Conservation (phyloP, 1,284 basidiomycete species). For the Vanrija humicola region DNA sequence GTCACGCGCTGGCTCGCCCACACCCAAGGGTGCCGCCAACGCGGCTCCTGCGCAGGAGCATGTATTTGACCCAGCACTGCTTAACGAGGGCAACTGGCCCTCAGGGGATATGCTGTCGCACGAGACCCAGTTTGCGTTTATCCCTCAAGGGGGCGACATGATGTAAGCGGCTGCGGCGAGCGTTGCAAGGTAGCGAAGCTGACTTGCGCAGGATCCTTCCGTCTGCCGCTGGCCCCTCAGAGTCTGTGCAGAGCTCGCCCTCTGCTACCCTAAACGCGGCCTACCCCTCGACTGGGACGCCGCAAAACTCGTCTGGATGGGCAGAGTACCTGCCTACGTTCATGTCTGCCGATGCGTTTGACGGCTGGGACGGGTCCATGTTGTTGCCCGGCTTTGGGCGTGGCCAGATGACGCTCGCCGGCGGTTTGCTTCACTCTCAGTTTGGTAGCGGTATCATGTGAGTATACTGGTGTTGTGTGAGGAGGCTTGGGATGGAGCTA, state of each 20-base stretch:
- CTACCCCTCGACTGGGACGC: conserved; percentile 16
- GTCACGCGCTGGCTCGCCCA: conserved; percentile 11
- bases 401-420: conserved; percentile 46
- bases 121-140: conserved; percentile 41
- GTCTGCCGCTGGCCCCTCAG: conserved; percentile 41
- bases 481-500: neutral
- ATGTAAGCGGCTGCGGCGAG: conserved; percentile 27
- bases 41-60: conserved; percentile 1
- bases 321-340: conserved; percentile 45
- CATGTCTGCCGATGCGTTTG: conserved; percentile 46
- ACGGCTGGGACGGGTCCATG: conserved; percentile 48
- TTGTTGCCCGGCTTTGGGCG: conserved; percentile 47
- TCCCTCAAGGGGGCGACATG: conserved; percentile 47
- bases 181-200: neutral
- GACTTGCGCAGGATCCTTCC: conserved; percentile 34
- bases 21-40: conserved; percentile 1
- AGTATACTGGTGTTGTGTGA: conserved; percentile 17
- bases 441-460: conserved; percentile 50
- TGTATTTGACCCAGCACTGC: conserved; percentile 37
- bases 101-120: conserved; percentile 26
- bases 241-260: conserved; percentile 38
- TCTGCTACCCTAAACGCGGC: conserved; percentile 11
- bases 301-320: conserved; percentile 33
- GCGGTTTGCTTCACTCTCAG: conserved; percentile 46
- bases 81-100: conserved; percentile 33